Base-by-base conservation (phyloP, 495 filamentous ascomycete genomes). In the Daldinia caldariorum region DNA sequence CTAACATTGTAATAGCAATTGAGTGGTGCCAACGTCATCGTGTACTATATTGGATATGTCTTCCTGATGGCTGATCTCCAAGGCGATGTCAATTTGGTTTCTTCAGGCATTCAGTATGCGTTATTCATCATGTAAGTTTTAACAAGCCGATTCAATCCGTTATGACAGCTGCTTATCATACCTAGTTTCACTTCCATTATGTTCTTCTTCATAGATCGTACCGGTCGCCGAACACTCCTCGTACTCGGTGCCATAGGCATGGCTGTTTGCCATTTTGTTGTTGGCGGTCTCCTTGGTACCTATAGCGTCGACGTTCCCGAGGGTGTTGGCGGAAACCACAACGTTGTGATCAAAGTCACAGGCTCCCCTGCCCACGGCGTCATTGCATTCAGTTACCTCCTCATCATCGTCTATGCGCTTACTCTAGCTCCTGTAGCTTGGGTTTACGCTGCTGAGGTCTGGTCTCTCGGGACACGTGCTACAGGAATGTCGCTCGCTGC, bases 391-490 rank as follows among this genome's bases (percentile, higher is more conserved):
- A 90, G 84, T 7, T 94, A 92, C 64, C 85, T 92, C 4, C 86
- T 92, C 64, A 87, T 91, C 65, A 88, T 88, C 51, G 81, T 89
- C 31, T 93, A 92, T 79, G 88, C 89, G 4, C 80, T 92, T 10
- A 92, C 91, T 3, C 75, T 91, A 58, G 90, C 89, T 1, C 90
- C 89, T 2, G 83, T 89, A 1, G 90, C 83, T 65, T 93, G 91
- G 90, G 84, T 92, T 63, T 93, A 94, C 78, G 87, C 89, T 0
- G 85, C 91, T 18, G 90, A 94, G 79, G 87, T 93, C 3, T 93
- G 89, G 85, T 89, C 89, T 0, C 83, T 92, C 9, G 89, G 91
- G 72, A 92, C 89, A 14, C 87, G 91, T 16, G 91, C 89, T 13
- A 89, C 86, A 35, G 91, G 90, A 13, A 91, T 92, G 81, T 86